Base-by-base conservation (phyloP, 2,329 filamentous ascomycete genomes). In the Curvularia hawaiiensis region DNA sequence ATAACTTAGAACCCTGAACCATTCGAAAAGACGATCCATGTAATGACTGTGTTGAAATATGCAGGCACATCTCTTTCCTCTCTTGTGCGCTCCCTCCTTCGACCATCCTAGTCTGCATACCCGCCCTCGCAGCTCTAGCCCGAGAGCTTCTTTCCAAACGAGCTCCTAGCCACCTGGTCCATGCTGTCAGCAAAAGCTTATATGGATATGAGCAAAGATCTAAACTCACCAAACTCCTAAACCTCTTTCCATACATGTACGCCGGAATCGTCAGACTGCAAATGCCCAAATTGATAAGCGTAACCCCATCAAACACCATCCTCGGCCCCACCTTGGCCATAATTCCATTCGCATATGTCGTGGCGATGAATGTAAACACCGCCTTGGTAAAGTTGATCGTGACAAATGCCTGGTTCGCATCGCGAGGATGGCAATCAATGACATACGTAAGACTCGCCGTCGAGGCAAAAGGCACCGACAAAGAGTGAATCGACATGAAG, bases 331-430 rank as follows among this genome's bases (percentile, higher is more conserved):
- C 65, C 1, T 54, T 56, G n/a, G 64, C 61, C 62, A 38, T 88
- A 82, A 46, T 96, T 79, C 93, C 93, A 96, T 63, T 92, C 80
- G 71, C 91, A 93, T 8, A 92, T 89, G 70, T 86, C 87, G 75
- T 88, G 91, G 0, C 92, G 93, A 62, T 95, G 26, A 79, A 74
- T 1, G 72, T 75, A 28, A 77, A 68, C 1, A 78, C 67, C 0
- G 75, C 75, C 54, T 79, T 79, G 1, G 73, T 68, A 54, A 78
- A 79, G 48, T 78, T 78, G 66, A 79, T 78, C 0, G 75, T 78
- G 7, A 78, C 77, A 40, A 78, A 78, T 3, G 77, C 77, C 51
- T 78, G 76, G 38, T 77, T 77, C 1, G 75, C 76, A 58, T 78
- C 75, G 10, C 59, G 64, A 3, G 71, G 71, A 54, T 79, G 76